A percentile compares a stretch with the other conserved stretches of the same genome.
phyloP scores from a whole-genome alignment of 805 yeast species.

The Barnettozyma botsteinii region DNA sequence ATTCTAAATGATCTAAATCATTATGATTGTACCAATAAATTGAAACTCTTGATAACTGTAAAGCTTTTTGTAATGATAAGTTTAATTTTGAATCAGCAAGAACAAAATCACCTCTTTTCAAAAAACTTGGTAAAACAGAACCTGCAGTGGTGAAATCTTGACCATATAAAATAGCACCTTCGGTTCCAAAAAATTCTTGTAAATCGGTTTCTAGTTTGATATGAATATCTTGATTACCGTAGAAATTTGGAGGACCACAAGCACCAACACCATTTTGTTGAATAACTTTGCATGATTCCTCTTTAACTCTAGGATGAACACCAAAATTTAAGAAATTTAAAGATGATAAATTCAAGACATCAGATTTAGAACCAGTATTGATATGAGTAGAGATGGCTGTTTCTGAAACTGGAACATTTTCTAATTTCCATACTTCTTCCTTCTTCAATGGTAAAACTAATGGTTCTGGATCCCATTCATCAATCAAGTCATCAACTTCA shows the following conservation, averaged over 20 bases:
- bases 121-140: slow-evolving; percentile 86
- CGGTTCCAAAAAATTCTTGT: slow-evolving; percentile 70
- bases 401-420: slow-evolving; percentile 55
- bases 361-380: slow-evolving; percentile 23
- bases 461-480: slow-evolving; percentile 92
- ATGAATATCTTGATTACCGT: slow-evolving; percentile 93
- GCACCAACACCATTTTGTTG: slow-evolving; percentile 88
- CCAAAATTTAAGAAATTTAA: slow-evolving; percentile 67
- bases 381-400: slow-evolving; percentile 40
- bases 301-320: slow-evolving; percentile 38
- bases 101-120: slow-evolving; percentile 90
- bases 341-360: slow-evolving; percentile 62
- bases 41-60: slow-evolving; percentile 79
- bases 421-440: slow-evolving; percentile 56
- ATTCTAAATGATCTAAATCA: slow-evolving; percentile 77
- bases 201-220: slow-evolving; percentile 70
- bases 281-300: slow-evolving; percentile 53
- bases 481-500: slow-evolving; percentile 78
- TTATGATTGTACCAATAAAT: slow-evolving; percentile 74
- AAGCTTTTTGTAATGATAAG: slow-evolving; percentile 81
- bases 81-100: slow-evolving; percentile 79
- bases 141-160: slow-evolving; percentile 87
- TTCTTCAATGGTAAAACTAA: slow-evolving; percentile 49
- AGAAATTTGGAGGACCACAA: slow-evolving; percentile 97
- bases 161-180: slow-evolving; percentile 78